Evolutionary conservation across 176 grass and related monocot species (phyloP).

Genomic region (Juncus effusus): DNA sequence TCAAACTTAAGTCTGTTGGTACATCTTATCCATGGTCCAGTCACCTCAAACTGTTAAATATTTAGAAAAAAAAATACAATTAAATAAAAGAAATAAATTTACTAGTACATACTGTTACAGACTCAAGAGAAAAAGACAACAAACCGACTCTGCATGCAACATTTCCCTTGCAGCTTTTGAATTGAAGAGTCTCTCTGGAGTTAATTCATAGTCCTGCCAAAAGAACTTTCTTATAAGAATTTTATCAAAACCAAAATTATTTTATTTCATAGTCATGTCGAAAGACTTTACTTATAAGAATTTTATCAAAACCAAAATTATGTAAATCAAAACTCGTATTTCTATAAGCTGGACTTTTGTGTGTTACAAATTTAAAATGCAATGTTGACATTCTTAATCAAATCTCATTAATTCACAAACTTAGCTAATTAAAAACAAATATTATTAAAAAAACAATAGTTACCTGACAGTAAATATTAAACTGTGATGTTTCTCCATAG

Average conservation of each 20-base stretch:
- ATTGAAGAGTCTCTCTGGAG: slow-evolving; percentile 42
- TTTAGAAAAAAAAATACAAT: background rate
- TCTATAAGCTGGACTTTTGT: background rate
- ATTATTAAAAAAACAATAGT: background rate
- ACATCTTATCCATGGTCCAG: slow-evolving; percentile 44
- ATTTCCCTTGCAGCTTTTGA: slow-evolving; percentile 25
- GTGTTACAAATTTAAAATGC: no score
- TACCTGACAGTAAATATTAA: slow-evolving; percentile 36
- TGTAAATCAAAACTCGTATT: background rate
- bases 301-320: background rate
- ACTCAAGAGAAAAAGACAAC: background rate
- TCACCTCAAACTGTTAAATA: slow-evolving; percentile 35
- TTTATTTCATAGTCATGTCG: background rate
- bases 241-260: background rate
- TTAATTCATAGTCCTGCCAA: slow-evolving; percentile 40
- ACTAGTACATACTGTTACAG: background rate
- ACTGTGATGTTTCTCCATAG: background rate
- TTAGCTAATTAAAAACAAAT: background rate
- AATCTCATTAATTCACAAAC: background rate
- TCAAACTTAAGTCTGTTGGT: slow-evolving; percentile 33
- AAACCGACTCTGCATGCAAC: slow-evolving; percentile 46
- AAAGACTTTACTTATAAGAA: background rate
- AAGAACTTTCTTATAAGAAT: background rate
- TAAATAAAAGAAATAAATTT: slow-evolving; percentile 3
- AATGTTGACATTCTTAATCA: no score